Evolutionary conservation across 2,329 filamentous ascomycete genomes (phyloP).

Genomic region (Trichoderma sp.): DNA sequence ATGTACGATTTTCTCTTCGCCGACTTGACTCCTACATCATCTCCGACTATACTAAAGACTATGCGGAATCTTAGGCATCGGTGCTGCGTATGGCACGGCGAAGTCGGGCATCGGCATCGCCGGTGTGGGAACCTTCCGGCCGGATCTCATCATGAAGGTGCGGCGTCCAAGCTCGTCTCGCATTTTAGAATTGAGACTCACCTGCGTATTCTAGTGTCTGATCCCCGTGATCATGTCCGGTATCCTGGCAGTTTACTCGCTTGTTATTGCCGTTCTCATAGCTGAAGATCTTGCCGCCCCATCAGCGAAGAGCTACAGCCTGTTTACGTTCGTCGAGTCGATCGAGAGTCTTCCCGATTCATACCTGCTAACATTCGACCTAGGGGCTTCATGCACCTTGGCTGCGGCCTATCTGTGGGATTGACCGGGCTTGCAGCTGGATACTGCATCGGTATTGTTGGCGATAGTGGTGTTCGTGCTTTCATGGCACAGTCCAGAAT

Average conservation of each 20-base stretch:
- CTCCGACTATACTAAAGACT: slow-evolving; percentile 18
- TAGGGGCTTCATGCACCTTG: slow-evolving; percentile 90
- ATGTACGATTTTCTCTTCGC: slow-evolving; percentile 52
- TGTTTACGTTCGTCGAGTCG: slow-evolving; percentile 66
- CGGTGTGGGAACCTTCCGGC: slow-evolving; percentile 78
- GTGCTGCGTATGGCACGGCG: slow-evolving; percentile 82
- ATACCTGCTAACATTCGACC: neutral
- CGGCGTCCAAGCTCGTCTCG: neutral
- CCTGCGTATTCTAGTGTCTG: slow-evolving; percentile 56
- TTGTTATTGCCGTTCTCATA: slow-evolving; percentile 95
- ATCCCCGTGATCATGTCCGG: slow-evolving; percentile 97
- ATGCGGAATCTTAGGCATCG: slow-evolving; percentile 45
- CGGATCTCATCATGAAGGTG: slow-evolving; percentile 90
- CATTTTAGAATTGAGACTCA: slow-evolving; percentile 6
- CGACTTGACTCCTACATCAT: slow-evolving; percentile 6
- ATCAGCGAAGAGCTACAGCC: slow-evolving; percentile 63
- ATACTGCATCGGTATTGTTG: slow-evolving; percentile 94
- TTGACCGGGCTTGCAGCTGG: slow-evolving; percentile 90
- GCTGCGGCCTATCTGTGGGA: slow-evolving; percentile 84
- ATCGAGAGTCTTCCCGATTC: slow-evolving; percentile 22
- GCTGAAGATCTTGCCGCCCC: slow-evolving; percentile 81
- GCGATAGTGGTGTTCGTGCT: slow-evolving; percentile 86
- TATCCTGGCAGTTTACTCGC: slow-evolving; percentile 96
- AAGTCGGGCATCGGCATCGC: slow-evolving; percentile 87
- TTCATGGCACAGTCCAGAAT: slow-evolving; percentile 96